phyloP scores from a whole-genome alignment of 257 asterid species.

The Primulina huaijiensis region DNA sequence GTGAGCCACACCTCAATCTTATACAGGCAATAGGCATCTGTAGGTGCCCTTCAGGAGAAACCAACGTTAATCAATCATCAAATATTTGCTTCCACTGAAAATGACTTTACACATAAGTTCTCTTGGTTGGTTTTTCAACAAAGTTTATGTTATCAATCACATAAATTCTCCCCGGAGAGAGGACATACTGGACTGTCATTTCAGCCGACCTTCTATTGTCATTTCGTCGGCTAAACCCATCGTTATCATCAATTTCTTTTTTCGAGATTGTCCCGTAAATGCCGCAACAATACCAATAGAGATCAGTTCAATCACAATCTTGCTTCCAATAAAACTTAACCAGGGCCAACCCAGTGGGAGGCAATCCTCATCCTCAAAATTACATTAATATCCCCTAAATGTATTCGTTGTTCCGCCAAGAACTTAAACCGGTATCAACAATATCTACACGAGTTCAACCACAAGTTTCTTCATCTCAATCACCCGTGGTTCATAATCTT shows the following conservation, averaged over 20 bases:
- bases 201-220: background rate
- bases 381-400: background rate
- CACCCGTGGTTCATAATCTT: background rate
- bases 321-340: too few relatives aligned
- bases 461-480: conserved; percentile 5
- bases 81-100: background rate
- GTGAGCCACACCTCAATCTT: background rate
- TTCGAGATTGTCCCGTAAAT: background rate
- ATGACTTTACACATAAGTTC: background rate
- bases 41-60: background rate
- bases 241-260: too few relatives aligned
- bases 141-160: too few relatives aligned
- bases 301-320: background rate
- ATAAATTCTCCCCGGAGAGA: too few relatives aligned
- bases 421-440: background rate
- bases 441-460: background rate
- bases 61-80: background rate
- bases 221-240: background rate
- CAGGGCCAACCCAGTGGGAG: background rate
- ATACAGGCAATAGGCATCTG: background rate
- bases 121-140: too few relatives aligned
- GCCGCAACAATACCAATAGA: background rate
- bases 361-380: background rate
- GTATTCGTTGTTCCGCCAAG: too few relatives aligned
- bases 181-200: background rate